A percentile compares a stretch with the other conserved stretches of the same genome.
phyloP scores from a whole-genome alignment of 176 grass and related monocot species.

The Tuctoria greenei region DNA sequence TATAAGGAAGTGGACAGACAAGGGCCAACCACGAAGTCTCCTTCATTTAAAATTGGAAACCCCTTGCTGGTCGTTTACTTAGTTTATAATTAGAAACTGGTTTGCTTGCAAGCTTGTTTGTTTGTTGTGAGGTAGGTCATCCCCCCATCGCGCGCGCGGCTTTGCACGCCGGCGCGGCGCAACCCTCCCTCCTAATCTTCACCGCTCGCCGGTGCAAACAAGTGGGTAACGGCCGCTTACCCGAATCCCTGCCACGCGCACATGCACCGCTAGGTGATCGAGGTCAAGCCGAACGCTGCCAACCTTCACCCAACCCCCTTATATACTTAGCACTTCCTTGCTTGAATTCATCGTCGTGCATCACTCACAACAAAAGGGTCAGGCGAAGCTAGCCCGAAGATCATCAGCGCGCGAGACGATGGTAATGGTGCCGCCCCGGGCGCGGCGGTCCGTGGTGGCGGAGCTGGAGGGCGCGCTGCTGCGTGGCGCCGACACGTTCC shows the following conservation, averaged over 20 bases:
- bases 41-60: not conserved
- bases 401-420: not conserved
- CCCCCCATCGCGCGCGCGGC: conserved; percentile 9
- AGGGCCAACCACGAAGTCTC: not conserved
- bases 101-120: not conserved
- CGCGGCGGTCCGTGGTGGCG: conserved; percentile 47
- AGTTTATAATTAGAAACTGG: not conserved
- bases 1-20: too few relatives aligned
- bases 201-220: not conserved
- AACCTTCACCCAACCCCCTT: conserved; percentile 14
- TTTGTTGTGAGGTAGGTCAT: conserved; percentile 44
- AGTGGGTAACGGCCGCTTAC: conserved; percentile 47
- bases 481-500: conserved; percentile 46
- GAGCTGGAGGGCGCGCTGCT: conserved; percentile 81
- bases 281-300: conserved; percentile 50
- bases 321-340: not conserved
- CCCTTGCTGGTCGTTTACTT: not conserved
- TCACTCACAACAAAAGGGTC: not conserved
- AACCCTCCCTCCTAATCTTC: not conserved
- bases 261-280: conserved; percentile 5
- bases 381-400: not conserved
- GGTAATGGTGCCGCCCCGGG: not conserved
- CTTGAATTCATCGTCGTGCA: not conserved
- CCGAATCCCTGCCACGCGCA: conserved; percentile 13
- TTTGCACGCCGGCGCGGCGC: not conserved